A percentile compares a stretch with the other conserved stretches of the same genome.
Evolutionary conservation across 495 filamentous ascomycete genomes (phyloP).

Genomic region (Penicillium parvum): DNA sequence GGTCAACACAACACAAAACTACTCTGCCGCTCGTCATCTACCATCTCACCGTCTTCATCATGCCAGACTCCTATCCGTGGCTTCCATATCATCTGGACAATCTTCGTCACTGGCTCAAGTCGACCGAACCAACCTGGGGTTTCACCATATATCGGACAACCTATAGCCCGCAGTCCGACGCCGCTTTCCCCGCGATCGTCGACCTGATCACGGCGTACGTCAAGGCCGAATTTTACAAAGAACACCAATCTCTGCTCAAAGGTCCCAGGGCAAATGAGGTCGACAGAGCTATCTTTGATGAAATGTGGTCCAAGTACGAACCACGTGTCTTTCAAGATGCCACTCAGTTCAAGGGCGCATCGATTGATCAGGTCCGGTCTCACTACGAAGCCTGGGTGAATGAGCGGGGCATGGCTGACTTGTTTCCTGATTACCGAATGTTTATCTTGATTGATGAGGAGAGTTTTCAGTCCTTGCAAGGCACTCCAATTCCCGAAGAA

Average conservation of each 20-base stretch:
- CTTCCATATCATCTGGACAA: slow-evolving; percentile 1
- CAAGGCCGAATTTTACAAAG: slow-evolving; percentile 5
- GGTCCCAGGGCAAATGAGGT: slow-evolving; percentile 2
- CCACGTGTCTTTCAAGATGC: slow-evolving; percentile 15
- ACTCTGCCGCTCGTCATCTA: too few relatives aligned
- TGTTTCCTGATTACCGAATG: slow-evolving; percentile 11
- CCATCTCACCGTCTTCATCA: too few relatives aligned
- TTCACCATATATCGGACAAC: slow-evolving; percentile 18
- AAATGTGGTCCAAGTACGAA: slow-evolving; percentile 10
- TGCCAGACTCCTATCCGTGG: too few relatives aligned
- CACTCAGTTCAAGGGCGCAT: slow-evolving; percentile 12
- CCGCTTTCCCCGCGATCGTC: slow-evolving; percentile 11
- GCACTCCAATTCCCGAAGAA: not conserved
- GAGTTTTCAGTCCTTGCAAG: slow-evolving; percentile 9
- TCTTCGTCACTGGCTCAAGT: slow-evolving; percentile 10
- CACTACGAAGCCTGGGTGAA: slow-evolving; percentile 8
- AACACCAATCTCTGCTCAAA: slow-evolving; percentile 1
- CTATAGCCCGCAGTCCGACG: slow-evolving; percentile 16
- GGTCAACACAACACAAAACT: too few relatives aligned
- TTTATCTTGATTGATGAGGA: slow-evolving; percentile 16
- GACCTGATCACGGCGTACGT: slow-evolving; percentile 9
- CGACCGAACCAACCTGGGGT: slow-evolving; percentile 12
- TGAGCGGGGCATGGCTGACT: slow-evolving; percentile 6
- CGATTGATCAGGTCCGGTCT: slow-evolving; percentile 12
- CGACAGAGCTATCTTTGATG: slow-evolving; percentile 8